A percentile compares a stretch with the other conserved stretches of the same genome.
Conservation (phyloP, 2,329 filamentous ascomycete species). For the Alternaria sp. region DNA sequence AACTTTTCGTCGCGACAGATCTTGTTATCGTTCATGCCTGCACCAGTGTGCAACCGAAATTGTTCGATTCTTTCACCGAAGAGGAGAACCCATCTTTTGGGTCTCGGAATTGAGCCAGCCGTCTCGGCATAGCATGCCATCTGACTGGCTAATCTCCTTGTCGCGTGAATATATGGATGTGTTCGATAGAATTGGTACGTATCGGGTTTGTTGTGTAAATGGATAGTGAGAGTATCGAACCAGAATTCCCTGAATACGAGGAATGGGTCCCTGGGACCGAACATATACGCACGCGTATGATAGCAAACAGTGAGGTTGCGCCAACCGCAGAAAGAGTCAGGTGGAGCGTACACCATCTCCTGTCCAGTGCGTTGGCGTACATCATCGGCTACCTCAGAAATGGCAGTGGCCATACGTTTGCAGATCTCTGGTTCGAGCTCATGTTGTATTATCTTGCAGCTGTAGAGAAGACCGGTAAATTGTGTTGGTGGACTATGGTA, state of each 20-base stretch:
- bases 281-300: not conserved
- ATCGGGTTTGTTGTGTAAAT: not conserved
- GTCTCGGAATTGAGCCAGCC: not conserved
- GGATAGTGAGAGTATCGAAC: not conserved
- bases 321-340: not conserved
- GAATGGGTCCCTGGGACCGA: not conserved
- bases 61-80: not conserved
- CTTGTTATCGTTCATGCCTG: not conserved
- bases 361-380: not conserved
- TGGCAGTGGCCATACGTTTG: not conserved
- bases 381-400: not conserved
- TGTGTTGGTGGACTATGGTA: not conserved
- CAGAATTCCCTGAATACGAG: not conserved
- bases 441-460: not conserved
- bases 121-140: not conserved
- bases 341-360: not conserved
- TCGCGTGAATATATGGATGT: not conserved
- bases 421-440: not conserved
- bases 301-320: not conserved
- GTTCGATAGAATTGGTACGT: not conserved
- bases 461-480: not conserved
- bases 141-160: not conserved
- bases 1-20: not conserved
- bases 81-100: not conserved
- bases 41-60: not conserved